Percentiles rank a stretch among this genome's conserved stretches.
Conservation (phyloP, 352 stramenopile genomes). For the Pythium sp. region DNA sequence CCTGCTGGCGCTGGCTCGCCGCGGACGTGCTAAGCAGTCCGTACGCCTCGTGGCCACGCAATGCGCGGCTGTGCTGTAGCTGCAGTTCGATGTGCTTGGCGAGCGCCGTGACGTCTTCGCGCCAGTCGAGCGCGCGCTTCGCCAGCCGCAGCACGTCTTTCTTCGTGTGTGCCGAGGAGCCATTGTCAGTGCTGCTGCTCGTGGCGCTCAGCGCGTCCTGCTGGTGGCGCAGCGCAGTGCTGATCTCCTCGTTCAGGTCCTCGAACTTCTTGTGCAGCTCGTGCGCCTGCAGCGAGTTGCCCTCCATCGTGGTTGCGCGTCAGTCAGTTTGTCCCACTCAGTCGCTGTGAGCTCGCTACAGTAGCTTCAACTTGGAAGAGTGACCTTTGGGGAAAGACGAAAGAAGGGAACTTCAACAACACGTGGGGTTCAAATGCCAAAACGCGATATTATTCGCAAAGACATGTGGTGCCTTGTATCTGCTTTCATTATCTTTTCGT, state of each 20-base stretch:
- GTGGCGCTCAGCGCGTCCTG: constrained; percentile 32
- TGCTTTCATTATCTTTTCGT: background rate
- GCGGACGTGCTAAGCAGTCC: constrained; percentile 40
- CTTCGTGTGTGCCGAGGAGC: constrained; percentile 19
- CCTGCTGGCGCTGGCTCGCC: constrained; percentile 34
- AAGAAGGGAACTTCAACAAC: background rate
- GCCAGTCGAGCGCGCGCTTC: constrained; percentile 63
- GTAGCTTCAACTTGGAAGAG: constrained; percentile 6
- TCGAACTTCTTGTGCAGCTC: constrained; percentile 78
- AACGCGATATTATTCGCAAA: too few species aligned
- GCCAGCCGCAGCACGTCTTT: constrained; percentile 49
- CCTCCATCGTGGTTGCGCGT: constrained; percentile 31
- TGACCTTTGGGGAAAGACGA: background rate
- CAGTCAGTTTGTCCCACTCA: background rate
- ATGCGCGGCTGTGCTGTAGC: constrained; percentile 59
- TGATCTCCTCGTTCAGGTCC: constrained; percentile 67
- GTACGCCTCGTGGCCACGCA: constrained; percentile 56
- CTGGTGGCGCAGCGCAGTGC: constrained; percentile 44
- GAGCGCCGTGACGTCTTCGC: constrained; percentile 63
- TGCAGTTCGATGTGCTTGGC: constrained; percentile 75
- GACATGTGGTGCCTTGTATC: background rate
- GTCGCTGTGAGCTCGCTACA: background rate
- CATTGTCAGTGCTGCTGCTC: constrained; percentile 14
- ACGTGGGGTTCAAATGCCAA: too few species aligned
- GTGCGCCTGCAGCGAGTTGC: constrained; percentile 41